These are phyloP conservation scores for Ustilago curta DNA, from an alignment of 1,284 basidiomycete species.

Conservation along the genomic window DNA sequence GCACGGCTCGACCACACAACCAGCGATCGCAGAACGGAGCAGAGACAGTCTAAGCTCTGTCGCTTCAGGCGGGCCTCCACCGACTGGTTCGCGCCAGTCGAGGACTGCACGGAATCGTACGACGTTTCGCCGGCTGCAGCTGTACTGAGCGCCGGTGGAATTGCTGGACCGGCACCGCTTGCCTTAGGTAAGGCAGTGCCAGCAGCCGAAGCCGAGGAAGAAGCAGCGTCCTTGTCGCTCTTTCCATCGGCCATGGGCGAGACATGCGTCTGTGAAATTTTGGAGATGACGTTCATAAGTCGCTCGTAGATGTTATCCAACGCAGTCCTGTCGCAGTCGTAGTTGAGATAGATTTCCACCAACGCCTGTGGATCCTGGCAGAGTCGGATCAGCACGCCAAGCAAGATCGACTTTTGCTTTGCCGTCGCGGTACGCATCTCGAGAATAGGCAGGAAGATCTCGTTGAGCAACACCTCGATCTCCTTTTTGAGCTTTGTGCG, in stretches of 20 bases:
- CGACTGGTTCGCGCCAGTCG: conserved; percentile 43
- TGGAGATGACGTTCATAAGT: conserved; percentile 66
- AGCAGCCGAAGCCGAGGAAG: conserved; percentile 7
- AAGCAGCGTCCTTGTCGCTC: conserved; percentile 34
- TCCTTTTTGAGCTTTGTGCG: conserved; percentile 99
- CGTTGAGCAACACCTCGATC: conserved; percentile 96
- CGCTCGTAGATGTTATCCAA: conserved; percentile 69
- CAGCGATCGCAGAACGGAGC: conserved; percentile 66
- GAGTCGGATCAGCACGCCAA: conserved; percentile 64
- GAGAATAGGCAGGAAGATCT: conserved; percentile 98
- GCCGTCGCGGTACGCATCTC: conserved; percentile 97
- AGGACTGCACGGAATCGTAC: conserved; percentile 25
- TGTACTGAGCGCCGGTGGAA: conserved; percentile 55
- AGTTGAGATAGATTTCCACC: conserved; percentile 69
- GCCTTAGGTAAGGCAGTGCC: conserved; percentile 22
- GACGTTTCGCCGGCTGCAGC: conserved; percentile 31
- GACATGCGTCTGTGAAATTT: conserved; percentile 61
- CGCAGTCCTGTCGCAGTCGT: conserved; percentile 68
- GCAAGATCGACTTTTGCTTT: conserved; percentile 74
- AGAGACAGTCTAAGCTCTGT: conserved; percentile 67
- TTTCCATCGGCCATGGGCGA: conserved; percentile 35
- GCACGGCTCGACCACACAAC: conserved; percentile 63
- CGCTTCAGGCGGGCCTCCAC: conserved; percentile 66
- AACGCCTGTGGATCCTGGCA: conserved; percentile 67
- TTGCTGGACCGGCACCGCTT: conserved; percentile 35